These are phyloP conservation scores for Penicillium lagena DNA, from an alignment of 495 filamentous ascomycete genomes.

Conservation along the genomic window DNA sequence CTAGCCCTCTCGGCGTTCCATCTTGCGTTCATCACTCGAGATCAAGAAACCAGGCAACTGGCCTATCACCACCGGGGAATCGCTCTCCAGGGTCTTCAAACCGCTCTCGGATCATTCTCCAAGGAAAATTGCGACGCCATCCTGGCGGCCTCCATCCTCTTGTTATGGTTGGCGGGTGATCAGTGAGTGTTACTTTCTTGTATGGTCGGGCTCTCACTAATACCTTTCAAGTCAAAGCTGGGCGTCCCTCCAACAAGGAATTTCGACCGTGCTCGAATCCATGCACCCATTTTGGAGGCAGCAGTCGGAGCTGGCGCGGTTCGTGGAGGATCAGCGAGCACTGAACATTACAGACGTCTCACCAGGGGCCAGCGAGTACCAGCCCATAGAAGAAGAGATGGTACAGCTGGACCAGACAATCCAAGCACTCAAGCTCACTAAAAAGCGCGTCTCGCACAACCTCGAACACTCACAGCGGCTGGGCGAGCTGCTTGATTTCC, in stretches of 20 bases:
- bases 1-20: slow-evolving; percentile 88
- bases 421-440: slow-evolving; percentile 55
- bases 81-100: slow-evolving; percentile 81
- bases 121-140: slow-evolving; percentile 85
- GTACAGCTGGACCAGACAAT: slow-evolving; percentile 53
- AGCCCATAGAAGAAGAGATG: slow-evolving; percentile 53
- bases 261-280: slow-evolving; percentile 78
- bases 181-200: slow-evolving; percentile 60
- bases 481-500: slow-evolving; percentile 72
- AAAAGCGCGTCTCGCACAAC: slow-evolving; percentile 63
- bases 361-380: slow-evolving; percentile 42
- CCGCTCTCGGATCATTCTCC: slow-evolving; percentile 80
- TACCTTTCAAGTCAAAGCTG: slow-evolving; percentile 67
- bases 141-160: slow-evolving; percentile 81
- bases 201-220: slow-evolving; percentile 20
- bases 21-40: slow-evolving; percentile 78
- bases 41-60: slow-evolving; percentile 74
- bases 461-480: slow-evolving; percentile 69
- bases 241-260: slow-evolving; percentile 88
- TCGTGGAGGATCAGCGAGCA: slow-evolving; percentile 60
- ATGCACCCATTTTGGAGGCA: slow-evolving; percentile 87
- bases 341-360: slow-evolving; percentile 46
- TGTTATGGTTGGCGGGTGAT: slow-evolving; percentile 95
- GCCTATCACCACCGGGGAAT: slow-evolving; percentile 79
- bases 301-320: slow-evolving; percentile 77